These are phyloP conservation scores for Toxicodendron radicans DNA, from an alignment of 345 rosid genomes.

Conservation along the genomic window DNA sequence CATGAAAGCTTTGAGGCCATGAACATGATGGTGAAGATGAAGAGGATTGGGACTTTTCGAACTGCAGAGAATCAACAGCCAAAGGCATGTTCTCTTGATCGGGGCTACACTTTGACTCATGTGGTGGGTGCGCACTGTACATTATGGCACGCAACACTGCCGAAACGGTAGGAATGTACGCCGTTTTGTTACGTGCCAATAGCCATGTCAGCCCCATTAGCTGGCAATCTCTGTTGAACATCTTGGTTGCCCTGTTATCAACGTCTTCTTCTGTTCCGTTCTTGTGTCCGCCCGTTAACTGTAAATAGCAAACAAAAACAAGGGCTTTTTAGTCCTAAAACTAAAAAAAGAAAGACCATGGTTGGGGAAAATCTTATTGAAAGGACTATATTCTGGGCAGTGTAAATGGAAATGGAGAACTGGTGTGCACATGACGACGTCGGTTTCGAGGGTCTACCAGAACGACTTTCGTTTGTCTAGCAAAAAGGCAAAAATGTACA, in stretches of 20 bases:
- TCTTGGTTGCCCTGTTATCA: conserved; percentile 68
- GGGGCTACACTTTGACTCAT: conserved; percentile 81
- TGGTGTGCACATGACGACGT: conserved; percentile 27
- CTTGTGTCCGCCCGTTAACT: conserved; percentile 72
- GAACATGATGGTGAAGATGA: conserved; percentile 15
- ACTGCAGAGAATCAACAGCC: conserved; percentile 96
- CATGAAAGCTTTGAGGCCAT: background rate
- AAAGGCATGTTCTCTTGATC: conserved; percentile 99
- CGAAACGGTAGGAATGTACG: conserved; percentile 94
- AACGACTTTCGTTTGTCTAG: conserved; percentile 29
- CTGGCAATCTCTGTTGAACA: conserved; percentile 92
- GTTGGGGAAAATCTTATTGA: conserved; percentile 16
- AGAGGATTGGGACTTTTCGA: conserved; percentile 51
- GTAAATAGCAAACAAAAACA: conserved; percentile 11
- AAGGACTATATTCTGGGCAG: conserved; percentile 31
- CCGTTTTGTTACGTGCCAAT: conserved; percentile 91
- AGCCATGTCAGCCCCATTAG: conserved; percentile 99
- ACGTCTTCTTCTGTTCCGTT: conserved; percentile 34
- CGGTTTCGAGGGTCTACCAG: conserved; percentile 37
- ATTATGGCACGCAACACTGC: conserved; percentile 91
- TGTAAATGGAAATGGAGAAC: conserved; percentile 23
- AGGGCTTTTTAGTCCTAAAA: conserved; percentile 10
- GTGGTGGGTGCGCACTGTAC: conserved; percentile 86
- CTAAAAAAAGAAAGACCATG: conserved; percentile 29
- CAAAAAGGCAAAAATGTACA: conserved; percentile 24